Evolutionary conservation across 2,329 filamentous ascomycete genomes (phyloP).

Genomic region (Beauveria sp.): DNA sequence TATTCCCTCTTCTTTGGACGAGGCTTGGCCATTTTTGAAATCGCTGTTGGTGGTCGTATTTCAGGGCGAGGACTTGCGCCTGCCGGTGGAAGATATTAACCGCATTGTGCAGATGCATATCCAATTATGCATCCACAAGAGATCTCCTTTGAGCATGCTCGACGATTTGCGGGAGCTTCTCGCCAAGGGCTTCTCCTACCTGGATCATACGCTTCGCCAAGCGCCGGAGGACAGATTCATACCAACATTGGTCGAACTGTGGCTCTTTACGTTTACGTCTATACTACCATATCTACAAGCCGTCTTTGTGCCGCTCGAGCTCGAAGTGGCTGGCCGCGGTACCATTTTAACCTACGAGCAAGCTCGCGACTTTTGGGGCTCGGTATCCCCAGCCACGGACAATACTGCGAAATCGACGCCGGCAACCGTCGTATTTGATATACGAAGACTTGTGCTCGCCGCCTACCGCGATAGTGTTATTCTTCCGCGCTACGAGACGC

Average conservation of each 20-base stretch:
- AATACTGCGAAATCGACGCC: constrained; percentile 36
- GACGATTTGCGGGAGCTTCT: constrained; percentile 72
- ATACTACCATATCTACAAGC: constrained; percentile 92
- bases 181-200: constrained; percentile 71
- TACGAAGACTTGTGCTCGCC: constrained; percentile 80
- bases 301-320: constrained; percentile 84
- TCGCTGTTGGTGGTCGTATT: constrained; percentile 71
- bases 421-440: constrained; percentile 59
- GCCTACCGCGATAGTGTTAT: constrained; percentile 86
- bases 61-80: constrained; percentile 68
- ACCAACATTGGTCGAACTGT: constrained; percentile 82
- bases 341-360: constrained; percentile 69
- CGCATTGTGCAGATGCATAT: constrained; percentile 71
- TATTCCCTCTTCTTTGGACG: constrained; percentile 64
- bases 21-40: constrained; percentile 76
- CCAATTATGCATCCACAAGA: constrained; percentile 66
- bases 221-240: constrained; percentile 84
- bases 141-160: constrained; percentile 61
- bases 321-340: constrained; percentile 84
- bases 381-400: constrained; percentile 42
- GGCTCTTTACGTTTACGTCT: constrained; percentile 85
- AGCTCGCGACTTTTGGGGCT: constrained; percentile 85
- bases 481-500: constrained; percentile 75
- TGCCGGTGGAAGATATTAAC: constrained; percentile 82
- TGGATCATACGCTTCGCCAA: constrained; percentile 74